Base-by-base conservation (phyloP, 179 eudicot genomes). In the Sideroxylon spinosum region DNA sequence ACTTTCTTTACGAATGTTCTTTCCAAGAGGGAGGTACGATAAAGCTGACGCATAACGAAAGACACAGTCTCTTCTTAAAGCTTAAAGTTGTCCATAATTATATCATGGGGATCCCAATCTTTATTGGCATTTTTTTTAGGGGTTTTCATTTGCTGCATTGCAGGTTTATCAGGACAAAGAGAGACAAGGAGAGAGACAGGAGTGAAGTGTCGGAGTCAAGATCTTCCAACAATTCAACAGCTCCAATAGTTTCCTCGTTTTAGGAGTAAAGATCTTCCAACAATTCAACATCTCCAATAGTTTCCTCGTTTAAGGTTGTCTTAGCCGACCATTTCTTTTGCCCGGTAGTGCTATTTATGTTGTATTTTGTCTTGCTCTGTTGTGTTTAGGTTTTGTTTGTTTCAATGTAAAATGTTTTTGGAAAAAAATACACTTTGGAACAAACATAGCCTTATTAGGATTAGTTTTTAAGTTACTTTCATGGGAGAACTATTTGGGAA, bases 261-360 rank as follows among this genome's bases (percentile, higher is more conserved):
- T 76, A 19, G 56, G 56, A 52, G 56, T 52, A 52, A 10, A 9
- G 84, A 46, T 61, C 83, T 49, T 79, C 83, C 20, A 75, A 72
- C 17, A 77, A 74, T 50, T 22, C 52, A 32, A 63, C 28, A 66
- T 48, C 63, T 59, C n/a, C 73, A 70, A 48, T 75, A 74, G 44
- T 50, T 78, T 64, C 17, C 19, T 14, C n/a, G 9, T 13, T 19
- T 19, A 64, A 19, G 16, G 70, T 9, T 63, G 23, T 46, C 50
- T 76, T 22, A 52, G 59, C 71, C 13, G 48, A 19, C 2, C 46
- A 1, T 50, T 29, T 19, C 62, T 17, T 9, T 1, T 59, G 69
- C 17, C 48, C 52, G 6, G 2, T 23, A 28, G 10, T 16, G 9
- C 37, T 9, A 16, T 48, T 61, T 29, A 10, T 49, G 65, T 26